Conservation (phyloP, 1,284 basidiomycete species). For the Malassezia yamatoensis region DNA sequence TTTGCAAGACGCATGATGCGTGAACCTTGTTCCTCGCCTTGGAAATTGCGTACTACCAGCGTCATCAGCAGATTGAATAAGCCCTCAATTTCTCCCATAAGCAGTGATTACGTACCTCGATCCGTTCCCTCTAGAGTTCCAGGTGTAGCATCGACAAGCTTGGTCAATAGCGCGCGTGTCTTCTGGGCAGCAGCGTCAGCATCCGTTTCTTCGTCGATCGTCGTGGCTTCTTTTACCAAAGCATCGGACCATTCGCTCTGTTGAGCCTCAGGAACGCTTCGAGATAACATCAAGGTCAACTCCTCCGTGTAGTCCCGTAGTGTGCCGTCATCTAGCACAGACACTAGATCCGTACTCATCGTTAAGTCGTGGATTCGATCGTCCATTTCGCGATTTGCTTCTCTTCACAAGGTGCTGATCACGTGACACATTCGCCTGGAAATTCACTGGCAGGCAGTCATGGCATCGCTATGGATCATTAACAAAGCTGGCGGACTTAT, state of each 20-base stretch:
- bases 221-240: slow-evolving; percentile 25
- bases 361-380: background rate
- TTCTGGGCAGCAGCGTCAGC: slow-evolving; percentile 10
- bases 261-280: slow-evolving; percentile 29
- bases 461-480: slow-evolving; percentile 70
- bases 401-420: slow-evolving; percentile 11
- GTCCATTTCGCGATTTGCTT: background rate
- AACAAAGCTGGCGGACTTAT: slow-evolving; percentile 97
- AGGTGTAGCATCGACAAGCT: slow-evolving; percentile 27
- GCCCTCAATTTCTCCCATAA: slow-evolving; percentile 33
- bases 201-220: slow-evolving; percentile 21
- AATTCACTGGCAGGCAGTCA: slow-evolving; percentile 1
- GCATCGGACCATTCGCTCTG: slow-evolving; percentile 32
- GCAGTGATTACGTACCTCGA: slow-evolving; percentile 18
- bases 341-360: slow-evolving; percentile 39
- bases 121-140: slow-evolving; percentile 35
- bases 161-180: slow-evolving; percentile 22
- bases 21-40: slow-evolving; percentile 10
- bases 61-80: slow-evolving; percentile 38
- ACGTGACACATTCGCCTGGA: slow-evolving; percentile 1
- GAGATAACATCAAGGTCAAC: slow-evolving; percentile 32
- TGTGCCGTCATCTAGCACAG: slow-evolving; percentile 40
- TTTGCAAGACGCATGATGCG: slow-evolving; percentile 22
- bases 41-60: slow-evolving; percentile 23
- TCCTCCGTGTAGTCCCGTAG: slow-evolving; percentile 38